A percentile compares a stretch with the other conserved stretches of the same genome.
These are phyloP conservation scores for Neckera pumila DNA, from an alignment of 225 moss, liverwort and hornwort genomes.

Conservation along the genomic window DNA sequence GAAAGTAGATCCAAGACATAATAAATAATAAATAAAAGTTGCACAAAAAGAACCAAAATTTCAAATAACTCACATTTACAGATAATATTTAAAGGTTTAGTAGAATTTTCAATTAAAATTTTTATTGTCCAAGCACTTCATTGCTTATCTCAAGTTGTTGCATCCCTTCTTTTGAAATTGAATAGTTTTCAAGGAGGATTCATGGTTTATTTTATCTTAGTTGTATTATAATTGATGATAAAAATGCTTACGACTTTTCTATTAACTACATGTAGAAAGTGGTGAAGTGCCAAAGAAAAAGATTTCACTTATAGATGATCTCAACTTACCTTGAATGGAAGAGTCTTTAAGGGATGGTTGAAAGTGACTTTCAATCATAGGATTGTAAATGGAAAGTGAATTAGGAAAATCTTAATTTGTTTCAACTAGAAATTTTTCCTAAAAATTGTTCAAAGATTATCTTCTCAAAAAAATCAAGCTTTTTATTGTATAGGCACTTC, in stretches of 20 bases:
- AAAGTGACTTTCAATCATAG: background rate
- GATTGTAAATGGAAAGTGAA: background rate
- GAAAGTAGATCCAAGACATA: background rate
- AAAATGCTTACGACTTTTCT: background rate
- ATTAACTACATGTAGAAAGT: too few species aligned
- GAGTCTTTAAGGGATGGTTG: background rate
- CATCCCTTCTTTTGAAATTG: background rate
- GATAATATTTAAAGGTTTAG: too few species aligned
- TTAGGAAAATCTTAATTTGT: background rate
- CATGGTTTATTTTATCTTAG: background rate
- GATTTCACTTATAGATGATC: rapidly evolving
- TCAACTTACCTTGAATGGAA: background rate
- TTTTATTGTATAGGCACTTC: too few species aligned
- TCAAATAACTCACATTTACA: too few species aligned
- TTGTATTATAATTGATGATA: background rate
- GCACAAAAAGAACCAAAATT: background rate
- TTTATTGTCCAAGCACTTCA: background rate
- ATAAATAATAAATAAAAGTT: background rate
- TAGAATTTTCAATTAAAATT: background rate
- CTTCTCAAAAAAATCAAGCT: background rate
- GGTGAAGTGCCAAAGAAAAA: background rate
- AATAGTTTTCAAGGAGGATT: background rate
- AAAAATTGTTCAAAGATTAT: rapidly evolving
- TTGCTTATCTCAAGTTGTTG: rapidly evolving
- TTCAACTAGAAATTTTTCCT: background rate